phyloP scores from a whole-genome alignment of 768 basidiomycete genomes.

The Porphyrellus cyaneotinctus region DNA sequence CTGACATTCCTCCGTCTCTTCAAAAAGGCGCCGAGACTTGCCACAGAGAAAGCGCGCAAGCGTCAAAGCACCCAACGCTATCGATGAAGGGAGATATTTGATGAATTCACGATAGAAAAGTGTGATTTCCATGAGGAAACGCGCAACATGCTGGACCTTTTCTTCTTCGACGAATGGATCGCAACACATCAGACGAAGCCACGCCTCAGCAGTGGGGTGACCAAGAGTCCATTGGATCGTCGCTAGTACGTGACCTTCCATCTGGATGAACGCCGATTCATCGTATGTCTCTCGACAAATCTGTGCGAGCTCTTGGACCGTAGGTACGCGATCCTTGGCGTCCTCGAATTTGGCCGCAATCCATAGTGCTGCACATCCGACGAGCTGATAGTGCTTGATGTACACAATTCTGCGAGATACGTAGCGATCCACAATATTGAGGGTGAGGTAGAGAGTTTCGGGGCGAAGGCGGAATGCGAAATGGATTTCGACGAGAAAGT shows the following conservation, averaged over 20 bases:
- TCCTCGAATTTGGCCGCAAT: conserved; percentile 99
- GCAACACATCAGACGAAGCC: conserved; percentile 84
- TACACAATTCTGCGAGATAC: conserved; percentile 98
- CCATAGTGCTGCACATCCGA: conserved; percentile 98
- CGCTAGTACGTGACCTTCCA: conserved; percentile 95
- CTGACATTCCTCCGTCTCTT: conserved; percentile 79
- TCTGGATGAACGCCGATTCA: conserved; percentile 96
- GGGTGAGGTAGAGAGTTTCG: conserved; percentile 95
- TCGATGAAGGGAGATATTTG: conserved; percentile 76
- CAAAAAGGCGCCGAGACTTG: conserved; percentile 70
- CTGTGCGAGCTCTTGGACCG: conserved; percentile 88
- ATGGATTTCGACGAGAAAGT: conserved; percentile 98
- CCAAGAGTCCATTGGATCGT: conserved; percentile 97
- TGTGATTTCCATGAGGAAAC: conserved; percentile 99
- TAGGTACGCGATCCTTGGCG: conserved; percentile 96
- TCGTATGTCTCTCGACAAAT: conserved; percentile 97
- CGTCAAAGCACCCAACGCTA: conserved; percentile 86
- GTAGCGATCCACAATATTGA: conserved; percentile 99
- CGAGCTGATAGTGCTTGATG: conserved; percentile 98
- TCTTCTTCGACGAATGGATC: conserved; percentile 75
- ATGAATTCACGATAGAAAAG: conserved; percentile 97
- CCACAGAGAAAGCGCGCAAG: conserved; percentile 87
- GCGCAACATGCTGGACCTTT: conserved; percentile 91
- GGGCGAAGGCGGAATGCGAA: conserved; percentile 96
- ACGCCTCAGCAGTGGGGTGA: conserved; percentile 96